A percentile compares a stretch with the other conserved stretches of the same genome.
Conservation (phyloP, 2,329 filamentous ascomycete species). For the Fusarium albosuccineum region DNA sequence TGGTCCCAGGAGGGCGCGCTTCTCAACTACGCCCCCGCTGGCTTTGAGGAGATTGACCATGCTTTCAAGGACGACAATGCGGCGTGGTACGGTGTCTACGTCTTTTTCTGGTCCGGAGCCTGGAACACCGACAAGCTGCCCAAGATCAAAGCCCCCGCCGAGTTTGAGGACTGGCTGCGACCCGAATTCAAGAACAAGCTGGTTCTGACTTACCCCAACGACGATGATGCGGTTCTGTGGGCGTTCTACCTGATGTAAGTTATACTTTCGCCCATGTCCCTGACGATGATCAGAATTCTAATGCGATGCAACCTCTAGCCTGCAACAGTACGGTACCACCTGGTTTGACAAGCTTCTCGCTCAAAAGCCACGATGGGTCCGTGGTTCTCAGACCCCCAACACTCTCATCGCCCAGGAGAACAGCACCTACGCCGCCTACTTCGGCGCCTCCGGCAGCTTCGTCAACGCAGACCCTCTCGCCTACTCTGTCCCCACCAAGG, state of each 20-base stretch:
- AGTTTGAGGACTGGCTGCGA: slow-evolving; percentile 58
- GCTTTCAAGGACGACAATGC: slow-evolving; percentile 54
- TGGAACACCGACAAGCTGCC: slow-evolving; percentile 49
- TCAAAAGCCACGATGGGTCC: slow-evolving; percentile 67
- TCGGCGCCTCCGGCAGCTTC: slow-evolving; percentile 47
- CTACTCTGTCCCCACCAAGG: slow-evolving; percentile 51
- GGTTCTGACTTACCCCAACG: slow-evolving; percentile 68
- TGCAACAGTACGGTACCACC: slow-evolving; percentile 55
- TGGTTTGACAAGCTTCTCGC: slow-evolving; percentile 63
- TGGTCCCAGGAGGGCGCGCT: slow-evolving; percentile 63
- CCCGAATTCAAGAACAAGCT: slow-evolving; percentile 67
- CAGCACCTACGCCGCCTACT: slow-evolving; percentile 50
- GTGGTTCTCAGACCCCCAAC: slow-evolving; percentile 60
- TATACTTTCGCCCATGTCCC: no score
- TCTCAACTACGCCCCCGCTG: slow-evolving; percentile 62
- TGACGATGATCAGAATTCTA: neutral
- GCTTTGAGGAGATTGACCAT: slow-evolving; percentile 58
- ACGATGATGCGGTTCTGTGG: slow-evolving; percentile 68
- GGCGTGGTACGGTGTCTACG: slow-evolving; percentile 56
- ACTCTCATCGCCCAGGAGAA: slow-evolving; percentile 50
- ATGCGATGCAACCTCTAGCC: slow-evolving; percentile 34
- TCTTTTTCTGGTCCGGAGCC: slow-evolving; percentile 53
- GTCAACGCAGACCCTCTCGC: slow-evolving; percentile 35
- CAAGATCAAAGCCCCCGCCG: slow-evolving; percentile 48
- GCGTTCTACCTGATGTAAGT: slow-evolving; percentile 63